These are phyloP conservation scores for Cornus kousa DNA, from an alignment of 148 eudicot species.

Conservation along the genomic window DNA sequence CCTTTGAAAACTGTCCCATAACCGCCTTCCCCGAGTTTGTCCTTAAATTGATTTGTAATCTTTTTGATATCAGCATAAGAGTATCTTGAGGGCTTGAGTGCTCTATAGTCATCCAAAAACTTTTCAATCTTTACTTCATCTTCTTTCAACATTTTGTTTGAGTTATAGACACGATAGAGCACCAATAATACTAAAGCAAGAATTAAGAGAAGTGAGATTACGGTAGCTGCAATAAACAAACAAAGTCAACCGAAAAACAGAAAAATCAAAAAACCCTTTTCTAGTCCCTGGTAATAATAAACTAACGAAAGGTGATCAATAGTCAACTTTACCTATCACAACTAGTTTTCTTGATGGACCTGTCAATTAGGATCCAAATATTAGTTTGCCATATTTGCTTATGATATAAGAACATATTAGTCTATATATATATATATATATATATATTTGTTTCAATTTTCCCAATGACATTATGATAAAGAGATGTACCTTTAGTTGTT, in stretches of 20 bases:
- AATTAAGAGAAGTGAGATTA: background rate
- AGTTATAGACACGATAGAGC: background rate
- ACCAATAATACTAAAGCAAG: background rate
- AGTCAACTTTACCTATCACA: background rate
- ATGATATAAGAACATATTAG: too few species aligned
- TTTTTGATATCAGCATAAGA: conserved; percentile 1
- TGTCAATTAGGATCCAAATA: too few species aligned
- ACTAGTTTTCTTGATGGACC: background rate
- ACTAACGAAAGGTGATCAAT: background rate
- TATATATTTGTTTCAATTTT: too few species aligned
- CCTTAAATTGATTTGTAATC: conserved; percentile 2
- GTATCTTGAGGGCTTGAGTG: conserved; percentile 3
- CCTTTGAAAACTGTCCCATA: conserved; percentile 1
- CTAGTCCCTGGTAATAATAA: background rate
- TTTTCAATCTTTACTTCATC: background rate
- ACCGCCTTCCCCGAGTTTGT: conserved; percentile 3
- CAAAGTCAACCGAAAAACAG: background rate
- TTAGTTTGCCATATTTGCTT: too few species aligned
- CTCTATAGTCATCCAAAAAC: conserved; percentile 1
- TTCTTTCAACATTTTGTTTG: background rate
- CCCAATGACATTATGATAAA: too few species aligned
- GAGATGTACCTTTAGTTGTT: too few species aligned
- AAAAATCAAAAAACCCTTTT: background rate
- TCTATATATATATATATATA: too few species aligned
- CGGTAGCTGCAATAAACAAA: background rate